Conservation (phyloP, 225 moss, liverwort and hornwort genomes). For the Physcomitrellopsis africana region DNA sequence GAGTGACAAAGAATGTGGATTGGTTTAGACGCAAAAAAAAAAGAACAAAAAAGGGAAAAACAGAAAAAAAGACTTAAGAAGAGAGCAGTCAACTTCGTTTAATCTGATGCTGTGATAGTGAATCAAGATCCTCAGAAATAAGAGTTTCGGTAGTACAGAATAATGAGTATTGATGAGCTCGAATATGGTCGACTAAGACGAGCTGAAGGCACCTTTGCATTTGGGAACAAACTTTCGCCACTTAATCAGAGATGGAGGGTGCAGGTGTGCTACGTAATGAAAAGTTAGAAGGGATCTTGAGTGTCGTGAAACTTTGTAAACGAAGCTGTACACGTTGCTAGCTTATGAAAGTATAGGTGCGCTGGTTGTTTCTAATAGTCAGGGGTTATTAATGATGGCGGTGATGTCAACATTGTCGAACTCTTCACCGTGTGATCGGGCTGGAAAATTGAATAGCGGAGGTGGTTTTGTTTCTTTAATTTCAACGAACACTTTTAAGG, state of each 20-base stretch:
- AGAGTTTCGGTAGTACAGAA: constrained; percentile 50
- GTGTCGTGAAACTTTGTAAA: constrained; percentile 30
- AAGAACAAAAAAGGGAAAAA: constrained; percentile 18
- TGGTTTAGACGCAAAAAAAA: constrained; percentile 32
- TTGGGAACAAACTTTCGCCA: constrained; percentile 35
- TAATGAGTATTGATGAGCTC: constrained; percentile 43
- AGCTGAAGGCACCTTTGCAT: constrained; percentile 38
- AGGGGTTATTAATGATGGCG: constrained; percentile 22
- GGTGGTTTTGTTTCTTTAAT: constrained; percentile 25
- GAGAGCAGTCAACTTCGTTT: constrained; percentile 27
- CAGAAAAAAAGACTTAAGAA: not conserved
- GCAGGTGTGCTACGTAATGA: constrained; percentile 55
- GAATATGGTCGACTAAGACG: constrained; percentile 40
- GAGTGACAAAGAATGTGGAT: constrained; percentile 34
- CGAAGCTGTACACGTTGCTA: constrained; percentile 27
- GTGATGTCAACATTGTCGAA: constrained; percentile 11
- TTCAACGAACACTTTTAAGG: constrained; percentile 23
- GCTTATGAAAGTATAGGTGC: constrained; percentile 24
- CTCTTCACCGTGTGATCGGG: constrained; percentile 13
- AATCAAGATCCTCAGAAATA: constrained; percentile 39
- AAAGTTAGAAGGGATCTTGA: constrained; percentile 36
- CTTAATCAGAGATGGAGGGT: constrained; percentile 38
- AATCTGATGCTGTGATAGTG: constrained; percentile 30
- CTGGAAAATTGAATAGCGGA: constrained; percentile 32
- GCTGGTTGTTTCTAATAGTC: constrained; percentile 5